Percentiles rank a stretch among this genome's conserved stretches.
Evolutionary conservation across 2,329 filamentous ascomycete genomes (phyloP).

Genomic region (Lomentospora prolificans): DNA sequence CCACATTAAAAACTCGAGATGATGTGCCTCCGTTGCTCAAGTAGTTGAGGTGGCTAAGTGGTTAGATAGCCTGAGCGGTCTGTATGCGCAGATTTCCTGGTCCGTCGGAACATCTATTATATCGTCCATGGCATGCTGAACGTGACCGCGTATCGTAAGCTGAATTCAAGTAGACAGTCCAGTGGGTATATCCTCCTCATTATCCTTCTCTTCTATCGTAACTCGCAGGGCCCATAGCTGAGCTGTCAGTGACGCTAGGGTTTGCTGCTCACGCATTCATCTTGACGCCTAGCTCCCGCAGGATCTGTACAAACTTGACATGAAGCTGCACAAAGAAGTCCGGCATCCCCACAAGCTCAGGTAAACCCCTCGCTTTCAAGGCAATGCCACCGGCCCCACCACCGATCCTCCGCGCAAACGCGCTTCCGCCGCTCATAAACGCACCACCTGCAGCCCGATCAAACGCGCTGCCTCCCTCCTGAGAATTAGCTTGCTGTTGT

Average conservation of each 20-base stretch:
- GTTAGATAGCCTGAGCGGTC: not conserved
- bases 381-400: slow-evolving; percentile 45
- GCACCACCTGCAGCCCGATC: slow-evolving; percentile 29
- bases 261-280: slow-evolving; percentile 31
- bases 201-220: no score
- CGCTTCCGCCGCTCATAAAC: slow-evolving; percentile 23
- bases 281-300: slow-evolving; percentile 48
- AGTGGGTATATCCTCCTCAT: slow-evolving; percentile 6
- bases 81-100: no score
- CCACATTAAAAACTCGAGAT: slow-evolving; percentile 7
- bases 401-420: slow-evolving; percentile 17
- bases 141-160: not conserved
- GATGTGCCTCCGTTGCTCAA: no score
- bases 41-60: no score
- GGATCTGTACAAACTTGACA: slow-evolving; percentile 50
- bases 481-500: not conserved
- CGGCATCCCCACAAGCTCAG: slow-evolving; percentile 55
- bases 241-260: not conserved
- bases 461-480: slow-evolving; percentile 20
- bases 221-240: not conserved
- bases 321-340: slow-evolving; percentile 62
- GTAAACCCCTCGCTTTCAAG: slow-evolving; percentile 49
- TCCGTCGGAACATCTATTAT: no score
- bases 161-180: not conserved
- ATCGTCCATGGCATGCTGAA: no score